Evolutionary conservation across 305 asterid genomes (phyloP), one percentile per base, ranked within the genome.

Genomic region (Solanum aculeatissimum): DNA sequence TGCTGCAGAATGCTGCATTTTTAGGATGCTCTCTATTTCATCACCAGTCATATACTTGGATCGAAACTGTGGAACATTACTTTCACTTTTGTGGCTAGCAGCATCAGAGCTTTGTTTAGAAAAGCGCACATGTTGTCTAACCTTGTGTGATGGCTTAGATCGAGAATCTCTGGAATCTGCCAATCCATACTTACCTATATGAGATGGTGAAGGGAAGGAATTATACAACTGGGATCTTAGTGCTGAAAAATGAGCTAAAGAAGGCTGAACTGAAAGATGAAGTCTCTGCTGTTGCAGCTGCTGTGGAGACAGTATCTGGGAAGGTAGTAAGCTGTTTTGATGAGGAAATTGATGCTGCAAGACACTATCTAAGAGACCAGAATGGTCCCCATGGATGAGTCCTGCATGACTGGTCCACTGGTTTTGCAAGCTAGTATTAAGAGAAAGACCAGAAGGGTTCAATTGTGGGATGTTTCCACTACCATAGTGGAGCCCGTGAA

Each of bases 11-110:
- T 92, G 99, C 91, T 94, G 99, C 91, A 93, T 88, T 89, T 92
- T 97, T 74, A 94, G 95, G 88, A 97, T 93, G 89, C 92, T 91
- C 86, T 95, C 99, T 83, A 97, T 92, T 86, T 97, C 99, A 83
- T 97, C 98, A 74, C 93, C 92, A 66, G 94, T 92, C 99, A 97
- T 97, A 89, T 95, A 87, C 92, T 97, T 97, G 70, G 99, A 97
- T 88, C 91, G 92, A 88, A 97, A 92, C 83, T 91, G 94, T 23
- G 95, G 93, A 78, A 88, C 81, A 84, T 83, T 89, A 88, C 93
- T 88, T 49, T 93, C 97, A 78, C 91, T 91, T 88, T 92, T 87
- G 77, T 89, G 93, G 83, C 90, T 86, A 86, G 94, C 89, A 84
- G 91, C 86, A 85, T 92, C 98, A 32, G 94, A 89, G 69, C 91